A percentile compares a stretch with the other conserved stretches of the same genome.
Evolutionary conservation across 2,329 filamentous ascomycete species (phyloP).

Genomic region (Monilinia polystroma): DNA sequence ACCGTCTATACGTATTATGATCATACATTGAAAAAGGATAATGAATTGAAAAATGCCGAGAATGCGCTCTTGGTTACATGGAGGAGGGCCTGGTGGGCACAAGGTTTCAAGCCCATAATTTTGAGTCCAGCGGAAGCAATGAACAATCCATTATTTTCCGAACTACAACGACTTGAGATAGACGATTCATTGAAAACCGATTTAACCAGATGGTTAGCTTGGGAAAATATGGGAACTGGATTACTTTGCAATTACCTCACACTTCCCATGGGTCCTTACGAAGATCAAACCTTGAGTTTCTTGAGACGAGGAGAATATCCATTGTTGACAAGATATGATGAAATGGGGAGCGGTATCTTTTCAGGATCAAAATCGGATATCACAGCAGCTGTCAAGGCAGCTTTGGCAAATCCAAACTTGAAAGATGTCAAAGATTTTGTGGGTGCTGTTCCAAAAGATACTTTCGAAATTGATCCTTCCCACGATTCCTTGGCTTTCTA

Average conservation of each 20-base stretch:
- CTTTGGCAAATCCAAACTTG: constrained; percentile 55
- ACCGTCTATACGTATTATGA: constrained; percentile 93
- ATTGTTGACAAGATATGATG: constrained; percentile 70
- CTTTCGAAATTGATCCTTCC: constrained; percentile 64
- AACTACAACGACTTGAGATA: constrained; percentile 63
- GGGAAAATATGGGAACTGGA: constrained; percentile 86
- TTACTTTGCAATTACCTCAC: constrained; percentile 76
- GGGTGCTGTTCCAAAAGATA: constrained; percentile 56
- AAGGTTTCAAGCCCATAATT: constrained; percentile 84
- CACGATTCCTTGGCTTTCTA: constrained; percentile 77
- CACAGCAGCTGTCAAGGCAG: constrained; percentile 59
- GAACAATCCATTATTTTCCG: constrained; percentile 75
- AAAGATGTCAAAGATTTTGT: constrained; percentile 62
- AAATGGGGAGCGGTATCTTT: constrained; percentile 69
- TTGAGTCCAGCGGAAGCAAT: constrained; percentile 77
- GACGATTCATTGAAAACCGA: constrained; percentile 64
- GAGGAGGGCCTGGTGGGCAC: constrained; percentile 93
- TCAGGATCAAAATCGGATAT: constrained; percentile 66
- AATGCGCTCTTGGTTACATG: constrained; percentile 79
- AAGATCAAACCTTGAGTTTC: constrained; percentile 69
- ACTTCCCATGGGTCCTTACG: constrained; percentile 76
- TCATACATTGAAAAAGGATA: constrained; percentile 59
- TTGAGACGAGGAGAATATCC: constrained; percentile 76
- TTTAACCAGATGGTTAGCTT: constrained; percentile 83
- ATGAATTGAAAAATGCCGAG: constrained; percentile 67